phyloP scores from a whole-genome alignment of 441 rosid species.

The Populus hybrid region DNA sequence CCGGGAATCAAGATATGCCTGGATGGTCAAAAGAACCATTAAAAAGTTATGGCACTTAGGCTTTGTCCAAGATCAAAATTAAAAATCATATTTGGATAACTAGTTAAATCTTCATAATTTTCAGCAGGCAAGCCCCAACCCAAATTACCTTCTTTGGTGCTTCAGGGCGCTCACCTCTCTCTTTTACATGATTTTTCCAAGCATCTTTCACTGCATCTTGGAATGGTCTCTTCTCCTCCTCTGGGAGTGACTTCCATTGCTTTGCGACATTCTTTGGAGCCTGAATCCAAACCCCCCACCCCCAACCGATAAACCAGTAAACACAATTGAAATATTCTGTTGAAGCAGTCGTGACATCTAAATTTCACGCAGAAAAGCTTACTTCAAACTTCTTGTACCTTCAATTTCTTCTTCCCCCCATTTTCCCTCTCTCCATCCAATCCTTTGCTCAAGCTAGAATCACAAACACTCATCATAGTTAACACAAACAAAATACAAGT shows the following conservation, averaged over 20 bases:
- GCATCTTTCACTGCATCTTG: neutral
- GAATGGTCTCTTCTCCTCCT: neutral
- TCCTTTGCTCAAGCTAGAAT: neutral
- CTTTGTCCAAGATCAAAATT: neutral
- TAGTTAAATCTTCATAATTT: neutral
- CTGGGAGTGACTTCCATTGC: neutral
- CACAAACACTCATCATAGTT: neutral
- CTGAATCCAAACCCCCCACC: neutral
- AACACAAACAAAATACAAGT: neutral
- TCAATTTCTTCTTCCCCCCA: neutral
- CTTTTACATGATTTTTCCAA: neutral
- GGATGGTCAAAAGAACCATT: neutral
- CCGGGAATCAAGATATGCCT: neutral
- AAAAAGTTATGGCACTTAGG: neutral
- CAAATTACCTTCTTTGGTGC: neutral
- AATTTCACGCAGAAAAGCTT: neutral
- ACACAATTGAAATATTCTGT: neutral
- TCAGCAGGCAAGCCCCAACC: neutral
- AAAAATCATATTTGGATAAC: neutral
- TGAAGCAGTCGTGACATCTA: neutral
- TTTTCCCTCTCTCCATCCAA: neutral
- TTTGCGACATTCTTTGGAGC: neutral
- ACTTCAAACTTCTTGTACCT: neutral
- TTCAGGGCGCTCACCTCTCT: neutral
- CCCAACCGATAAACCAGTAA: neutral